Evolutionary conservation across 1,284 basidiomycete genomes (phyloP), one percentile per base, ranked within the genome.

Genomic region (Boletus holoroseus): DNA sequence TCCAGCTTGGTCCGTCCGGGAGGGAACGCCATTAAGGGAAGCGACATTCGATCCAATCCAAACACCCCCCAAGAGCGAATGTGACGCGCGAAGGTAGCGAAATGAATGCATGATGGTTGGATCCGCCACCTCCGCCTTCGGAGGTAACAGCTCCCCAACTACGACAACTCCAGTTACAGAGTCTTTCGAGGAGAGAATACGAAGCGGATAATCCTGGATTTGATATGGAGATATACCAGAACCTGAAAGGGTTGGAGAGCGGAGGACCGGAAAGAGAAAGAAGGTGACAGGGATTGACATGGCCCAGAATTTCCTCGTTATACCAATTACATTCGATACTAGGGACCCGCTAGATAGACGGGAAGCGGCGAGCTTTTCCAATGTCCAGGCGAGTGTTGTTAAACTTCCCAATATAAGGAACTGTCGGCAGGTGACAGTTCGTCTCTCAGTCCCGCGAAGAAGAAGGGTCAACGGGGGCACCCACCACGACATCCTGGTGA

Each of bases 41-140:
- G 69, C 62, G 7, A 79, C 72, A 55, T 73, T 73, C 30, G 73
- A 66, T 15, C 78, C 79, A 20, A 84, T 79, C 94, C 94, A 96
- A 40, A 88, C 79, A 3, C 93, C 94, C 2, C 93, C 93, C 3
- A 97, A 73, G 18, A 96, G 74, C 3, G 89, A 91, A 67, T 95
- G 91, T 40, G 91, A 90, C 27, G 85, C 91, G 13, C 94, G 79
- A 35, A 97, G 71, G 64, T 88, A 94, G 39, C 93, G 77, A 55
- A 89, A 75, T 7, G 82, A 81, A 55, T 81, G 75, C 53, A 77
- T 58, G 16, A 35, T 58, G 39, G 47, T 64, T 34, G 56, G 46
- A 48, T 57, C 56, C 15, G 64, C 60, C 13, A 61, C 57, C 34
- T 67, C 69, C 28, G 31, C 18, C 7, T 46, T 31, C 3, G 71